Percentiles rank a stretch among this genome's conserved stretches.
These are phyloP conservation scores for Metarhizium robertsii DNA, from an alignment of 2,329 filamentous ascomycete species.

Conservation along the genomic window DNA sequence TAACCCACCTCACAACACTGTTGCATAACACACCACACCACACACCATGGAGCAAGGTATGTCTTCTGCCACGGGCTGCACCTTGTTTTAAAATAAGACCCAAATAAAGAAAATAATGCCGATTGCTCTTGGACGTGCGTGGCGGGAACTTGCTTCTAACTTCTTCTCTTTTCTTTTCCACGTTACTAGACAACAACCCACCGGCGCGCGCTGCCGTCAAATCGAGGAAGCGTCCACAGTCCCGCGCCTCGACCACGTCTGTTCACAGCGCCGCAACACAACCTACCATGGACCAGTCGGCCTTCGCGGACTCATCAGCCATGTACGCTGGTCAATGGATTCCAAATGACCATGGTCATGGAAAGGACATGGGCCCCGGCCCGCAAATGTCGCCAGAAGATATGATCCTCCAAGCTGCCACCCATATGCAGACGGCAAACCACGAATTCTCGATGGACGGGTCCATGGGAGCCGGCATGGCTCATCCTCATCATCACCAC, in stretches of 20 bases:
- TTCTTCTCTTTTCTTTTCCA: not conserved
- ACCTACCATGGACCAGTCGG: constrained; percentile 38
- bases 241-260: constrained; percentile 47
- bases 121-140: constrained; percentile 1
- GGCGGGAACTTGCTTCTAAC: constrained; percentile 5
- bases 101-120: constrained; percentile 4
- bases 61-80: constrained; percentile 13
- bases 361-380: constrained; percentile 31
- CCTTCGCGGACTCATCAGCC: constrained; percentile 32
- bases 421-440: constrained; percentile 43
- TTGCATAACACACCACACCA: constrained; percentile 10
- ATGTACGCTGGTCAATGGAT: constrained; percentile 43
- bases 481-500: constrained; percentile 24
- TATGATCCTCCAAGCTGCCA: constrained; percentile 48
- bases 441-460: constrained; percentile 41
- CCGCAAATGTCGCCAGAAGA: constrained; percentile 47
- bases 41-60: constrained; percentile 28
- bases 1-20: constrained; percentile 19
- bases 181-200: constrained; percentile 16
- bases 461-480: constrained; percentile 33
- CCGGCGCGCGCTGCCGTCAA: constrained; percentile 25
- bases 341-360: constrained; percentile 31
- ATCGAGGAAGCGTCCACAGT: constrained; percentile 41
- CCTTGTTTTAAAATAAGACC: constrained; percentile 1
- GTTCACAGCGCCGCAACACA: constrained; percentile 45